phyloP scores from a whole-genome alignment of 257 asterid genomes.

The Plantago ovata region DNA sequence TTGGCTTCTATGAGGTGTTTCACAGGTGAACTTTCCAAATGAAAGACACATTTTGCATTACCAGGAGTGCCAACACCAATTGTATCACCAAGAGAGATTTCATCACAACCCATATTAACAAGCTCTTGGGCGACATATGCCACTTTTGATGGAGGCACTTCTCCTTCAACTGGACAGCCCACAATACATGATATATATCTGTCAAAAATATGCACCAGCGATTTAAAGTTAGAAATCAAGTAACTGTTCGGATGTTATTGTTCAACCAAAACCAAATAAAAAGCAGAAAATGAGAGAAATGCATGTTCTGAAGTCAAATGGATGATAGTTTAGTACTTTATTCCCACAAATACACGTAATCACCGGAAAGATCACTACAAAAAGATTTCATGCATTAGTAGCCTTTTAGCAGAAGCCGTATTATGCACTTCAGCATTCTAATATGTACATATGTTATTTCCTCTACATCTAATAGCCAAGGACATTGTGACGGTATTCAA shows the following conservation, averaged over 20 bases:
- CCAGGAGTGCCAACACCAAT: constrained; percentile 98
- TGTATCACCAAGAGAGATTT: constrained; percentile 94
- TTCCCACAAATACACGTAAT: no score
- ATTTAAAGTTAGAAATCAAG: constrained; percentile 13
- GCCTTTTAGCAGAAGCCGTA: no score
- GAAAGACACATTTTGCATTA: constrained; percentile 28
- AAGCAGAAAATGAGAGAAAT: constrained; percentile 3
- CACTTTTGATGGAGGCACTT: constrained; percentile 71
- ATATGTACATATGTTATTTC: no score
- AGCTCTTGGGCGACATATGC: constrained; percentile 88
- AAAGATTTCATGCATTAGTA: no score
- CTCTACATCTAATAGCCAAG: no score
- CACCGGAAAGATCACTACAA: no score
- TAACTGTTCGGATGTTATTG: constrained; percentile 7
- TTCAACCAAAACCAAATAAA: constrained; percentile 12
- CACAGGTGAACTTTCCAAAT: constrained; percentile 15
- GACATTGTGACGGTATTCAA: no score
- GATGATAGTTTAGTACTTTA: no score
- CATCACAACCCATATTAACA: constrained; percentile 77
- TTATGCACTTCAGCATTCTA: no score
- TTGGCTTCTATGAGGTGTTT: background rate
- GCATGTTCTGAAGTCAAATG: background rate
- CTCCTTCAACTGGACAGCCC: constrained; percentile 98
- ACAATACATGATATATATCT: constrained; percentile 90
- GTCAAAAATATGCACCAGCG: constrained; percentile 27